Percentiles rank a stretch among this genome's conserved stretches.
These are phyloP conservation scores for Leishmania tarentolae DNA, from an alignment of 208 protist genomes.

Conservation along the genomic window DNA sequence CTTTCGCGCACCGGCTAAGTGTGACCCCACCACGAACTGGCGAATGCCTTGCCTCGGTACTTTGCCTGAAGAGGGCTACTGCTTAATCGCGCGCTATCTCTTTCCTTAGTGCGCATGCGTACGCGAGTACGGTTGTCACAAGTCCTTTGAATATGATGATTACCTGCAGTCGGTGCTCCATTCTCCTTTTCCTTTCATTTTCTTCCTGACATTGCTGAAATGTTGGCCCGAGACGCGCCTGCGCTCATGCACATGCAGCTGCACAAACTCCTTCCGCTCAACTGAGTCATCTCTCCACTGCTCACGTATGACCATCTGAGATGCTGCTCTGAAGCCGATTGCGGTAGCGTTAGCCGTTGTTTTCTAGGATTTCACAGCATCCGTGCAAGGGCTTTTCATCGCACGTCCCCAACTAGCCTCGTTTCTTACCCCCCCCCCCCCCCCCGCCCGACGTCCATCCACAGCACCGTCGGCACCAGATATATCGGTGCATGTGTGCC, in stretches of 20 bases:
- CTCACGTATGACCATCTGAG: not conserved
- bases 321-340: not conserved
- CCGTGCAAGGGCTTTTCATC: not conserved
- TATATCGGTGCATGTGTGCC: not conserved
- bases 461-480: not conserved
- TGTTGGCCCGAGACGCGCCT: not conserved
- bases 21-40: not conserved
- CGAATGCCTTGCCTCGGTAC: not conserved
- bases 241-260: not conserved
- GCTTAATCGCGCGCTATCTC: not conserved
- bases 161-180: not conserved
- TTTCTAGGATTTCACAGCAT: not conserved
- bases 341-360: not conserved
- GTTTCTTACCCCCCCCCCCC: not conserved
- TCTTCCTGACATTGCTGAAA: not conserved
- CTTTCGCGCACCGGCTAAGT: not conserved
- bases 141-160: not conserved
- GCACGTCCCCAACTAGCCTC: not conserved
- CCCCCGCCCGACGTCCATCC: not conserved
- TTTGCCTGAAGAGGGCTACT: not conserved
- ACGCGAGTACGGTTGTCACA: not conserved
- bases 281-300: not conserved
- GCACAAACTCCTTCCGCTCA: not conserved
- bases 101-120: not conserved
- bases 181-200: not conserved